Evolutionary conservation across 345 rosid genomes (phyloP).

Genomic region (Rhodamnia argentea): DNA sequence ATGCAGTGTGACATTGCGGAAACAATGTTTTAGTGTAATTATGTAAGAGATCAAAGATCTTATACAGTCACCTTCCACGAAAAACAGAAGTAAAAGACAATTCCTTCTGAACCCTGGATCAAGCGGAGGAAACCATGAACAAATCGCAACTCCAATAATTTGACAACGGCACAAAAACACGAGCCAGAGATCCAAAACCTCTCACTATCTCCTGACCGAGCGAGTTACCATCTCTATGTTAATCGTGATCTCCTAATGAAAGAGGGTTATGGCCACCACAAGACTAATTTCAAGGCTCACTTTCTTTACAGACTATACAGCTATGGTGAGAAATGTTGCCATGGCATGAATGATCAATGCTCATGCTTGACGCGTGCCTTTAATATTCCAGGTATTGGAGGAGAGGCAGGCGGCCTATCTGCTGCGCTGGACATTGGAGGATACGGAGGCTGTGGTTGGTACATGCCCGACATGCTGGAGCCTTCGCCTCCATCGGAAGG

Average conservation of each 20-base stretch:
- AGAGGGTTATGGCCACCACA: neutral
- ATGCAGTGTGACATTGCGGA: neutral
- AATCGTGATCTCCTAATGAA: neutral
- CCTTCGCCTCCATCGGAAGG: conserved; percentile 39
- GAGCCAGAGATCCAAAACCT: conserved; percentile 4
- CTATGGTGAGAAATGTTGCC: neutral
- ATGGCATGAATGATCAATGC: conserved; percentile 19
- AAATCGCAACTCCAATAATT: neutral
- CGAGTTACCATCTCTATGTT: neutral
- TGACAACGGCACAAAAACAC: conserved; percentile 11
- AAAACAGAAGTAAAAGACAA: neutral
- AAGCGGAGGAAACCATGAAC: neutral
- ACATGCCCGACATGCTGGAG: conserved; percentile 37
- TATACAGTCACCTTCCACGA: neutral
- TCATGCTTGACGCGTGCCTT: conserved; percentile 72
- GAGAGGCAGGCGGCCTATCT: conserved; percentile 49
- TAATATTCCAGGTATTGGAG: conserved; percentile 51
- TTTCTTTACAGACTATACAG: conserved; percentile 66
- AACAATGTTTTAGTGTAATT: neutral
- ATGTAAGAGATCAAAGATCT: neutral
- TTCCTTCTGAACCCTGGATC: conserved; percentile 7
- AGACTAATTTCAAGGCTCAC: conserved; percentile 3
- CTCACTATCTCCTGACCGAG: neutral
- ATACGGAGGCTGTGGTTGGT: conserved; percentile 35
- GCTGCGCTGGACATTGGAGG: conserved; percentile 20